Evolutionary conservation across 2,329 filamentous ascomycete genomes (phyloP), one percentile per base, ranked within the genome.

Genomic region (Ophiostoma himal-ulmi): DNA sequence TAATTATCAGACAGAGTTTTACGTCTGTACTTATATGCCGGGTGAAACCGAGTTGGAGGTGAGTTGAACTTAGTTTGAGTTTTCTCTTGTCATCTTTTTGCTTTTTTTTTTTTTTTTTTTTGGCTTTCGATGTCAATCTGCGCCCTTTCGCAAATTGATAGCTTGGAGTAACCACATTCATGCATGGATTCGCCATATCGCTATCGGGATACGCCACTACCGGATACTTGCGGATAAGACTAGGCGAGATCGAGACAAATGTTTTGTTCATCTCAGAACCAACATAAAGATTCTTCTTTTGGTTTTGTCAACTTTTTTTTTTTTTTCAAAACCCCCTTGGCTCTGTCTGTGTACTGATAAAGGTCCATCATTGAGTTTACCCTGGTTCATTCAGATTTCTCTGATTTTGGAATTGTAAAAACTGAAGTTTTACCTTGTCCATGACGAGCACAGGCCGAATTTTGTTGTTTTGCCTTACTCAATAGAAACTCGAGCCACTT

Each of bases 201-300:
- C 52, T 57, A 57, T 57, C 52, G 57, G 57, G 57, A 20, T 34
- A 62, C 57, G 57, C 57, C 57, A 62, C 57, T 62, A 62, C 57
- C 26, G 57, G 57, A 34, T 62, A 62, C 26, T 26, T 26, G 52
- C 22, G 22, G 57, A 62, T 62, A 62, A 62, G 57, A 34, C 57
- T 62, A 17, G 57, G 57, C 57, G 26, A 62, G 11, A 20, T 62
- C 14, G 2, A 62, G 57, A 5, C 14, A 8, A 13, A 34, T 57
- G 8, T 17, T 14, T 62, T 62, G 57, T 62, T 62, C 14, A 62
- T 62, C 57, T 6, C 13, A 34, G 54, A 14, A 3, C 48, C 48
- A 22, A 54, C 48, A 60, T 26, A 14, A 11, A 57, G n/a, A 3
- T 11, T 57, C 14, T 57, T 57, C 2, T 11, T 22, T 26, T 22